Evolutionary conservation across 495 filamentous ascomycete species (phyloP).

Genomic region (Aspergillus steynii): DNA sequence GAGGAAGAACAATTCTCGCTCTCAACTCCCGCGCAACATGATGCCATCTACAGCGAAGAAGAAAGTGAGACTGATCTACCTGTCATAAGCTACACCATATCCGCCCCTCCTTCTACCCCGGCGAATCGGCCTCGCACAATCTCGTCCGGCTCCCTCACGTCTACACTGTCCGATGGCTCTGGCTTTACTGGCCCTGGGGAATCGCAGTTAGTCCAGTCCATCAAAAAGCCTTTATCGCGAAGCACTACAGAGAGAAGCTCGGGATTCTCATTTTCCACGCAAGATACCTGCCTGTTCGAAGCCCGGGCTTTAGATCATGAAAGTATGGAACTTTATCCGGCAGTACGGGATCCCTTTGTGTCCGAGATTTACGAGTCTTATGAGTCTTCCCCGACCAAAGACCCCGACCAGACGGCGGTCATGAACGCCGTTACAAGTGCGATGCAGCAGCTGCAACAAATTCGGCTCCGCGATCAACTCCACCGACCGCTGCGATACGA

Average conservation of each 20-base stretch:
- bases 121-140: not conserved
- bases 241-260: not conserved
- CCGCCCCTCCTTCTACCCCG: not conserved
- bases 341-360: constrained; percentile 3
- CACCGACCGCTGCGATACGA: constrained; percentile 33
- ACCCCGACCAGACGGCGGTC: constrained; percentile 18
- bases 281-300: not conserved
- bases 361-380: constrained; percentile 4
- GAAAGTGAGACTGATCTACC: not conserved
- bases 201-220: not conserved
- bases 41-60: not conserved
- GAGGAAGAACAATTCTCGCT: not conserved
- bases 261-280: not conserved
- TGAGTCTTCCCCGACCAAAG: constrained; percentile 2
- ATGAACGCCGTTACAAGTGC: constrained; percentile 29
- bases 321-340: not conserved
- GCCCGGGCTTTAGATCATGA: not conserved
- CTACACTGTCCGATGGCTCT: not conserved
- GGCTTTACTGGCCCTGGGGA: not conserved
- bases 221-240: not conserved
- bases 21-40: not conserved
- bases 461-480: constrained; percentile 30
- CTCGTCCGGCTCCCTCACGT: not conserved
- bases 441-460: constrained; percentile 33
- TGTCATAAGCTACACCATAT: not conserved